Evolutionary conservation across 139 green algal genomes (phyloP).

Genomic region (Penium margaritaceum): DNA sequence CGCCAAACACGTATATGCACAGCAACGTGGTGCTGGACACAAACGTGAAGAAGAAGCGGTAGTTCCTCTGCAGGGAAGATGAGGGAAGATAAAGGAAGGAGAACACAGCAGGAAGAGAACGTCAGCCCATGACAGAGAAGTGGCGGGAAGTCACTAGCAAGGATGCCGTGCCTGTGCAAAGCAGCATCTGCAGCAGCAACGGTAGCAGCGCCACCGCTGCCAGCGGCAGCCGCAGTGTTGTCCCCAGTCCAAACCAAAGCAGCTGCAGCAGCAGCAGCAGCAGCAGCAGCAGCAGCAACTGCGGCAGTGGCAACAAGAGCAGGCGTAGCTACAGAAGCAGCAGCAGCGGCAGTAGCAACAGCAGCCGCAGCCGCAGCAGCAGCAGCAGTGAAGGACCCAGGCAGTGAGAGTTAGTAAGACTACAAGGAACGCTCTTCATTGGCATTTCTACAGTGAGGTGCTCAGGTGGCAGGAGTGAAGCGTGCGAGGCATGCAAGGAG

Average conservation of each 20-base stretch:
- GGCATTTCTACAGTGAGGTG: not conserved
- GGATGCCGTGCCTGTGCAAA: not conserved
- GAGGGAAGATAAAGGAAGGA: not conserved
- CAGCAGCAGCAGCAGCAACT: not conserved
- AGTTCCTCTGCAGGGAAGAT: slow-evolving; percentile 71
- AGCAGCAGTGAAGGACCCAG: too few relatives aligned
- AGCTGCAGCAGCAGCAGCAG: not conserved
- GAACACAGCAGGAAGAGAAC: too few relatives aligned
- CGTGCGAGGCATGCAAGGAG: not conserved
- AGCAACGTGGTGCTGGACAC: slow-evolving; percentile 73
- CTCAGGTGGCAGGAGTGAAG: not conserved
- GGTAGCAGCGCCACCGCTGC: not conserved
- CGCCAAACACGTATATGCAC: slow-evolving; percentile 73
- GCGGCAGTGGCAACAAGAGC: not conserved
- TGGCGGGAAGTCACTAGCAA: too few relatives aligned
- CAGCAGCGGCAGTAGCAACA: not conserved
- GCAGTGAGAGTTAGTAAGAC: too few relatives aligned
- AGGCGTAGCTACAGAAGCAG: not conserved
- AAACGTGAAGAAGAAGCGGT: slow-evolving; percentile 92
- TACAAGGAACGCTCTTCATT: not conserved
- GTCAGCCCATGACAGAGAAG: too few relatives aligned
- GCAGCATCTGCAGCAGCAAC: not conserved
- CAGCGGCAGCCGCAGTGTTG: too few relatives aligned
- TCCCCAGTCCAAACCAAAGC: too few relatives aligned
- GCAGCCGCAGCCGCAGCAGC: not conserved